These are phyloP conservation scores for Hymenotorrendiella dingleyae DNA, from an alignment of 2,329 filamentous ascomycete species.

Conservation along the genomic window DNA sequence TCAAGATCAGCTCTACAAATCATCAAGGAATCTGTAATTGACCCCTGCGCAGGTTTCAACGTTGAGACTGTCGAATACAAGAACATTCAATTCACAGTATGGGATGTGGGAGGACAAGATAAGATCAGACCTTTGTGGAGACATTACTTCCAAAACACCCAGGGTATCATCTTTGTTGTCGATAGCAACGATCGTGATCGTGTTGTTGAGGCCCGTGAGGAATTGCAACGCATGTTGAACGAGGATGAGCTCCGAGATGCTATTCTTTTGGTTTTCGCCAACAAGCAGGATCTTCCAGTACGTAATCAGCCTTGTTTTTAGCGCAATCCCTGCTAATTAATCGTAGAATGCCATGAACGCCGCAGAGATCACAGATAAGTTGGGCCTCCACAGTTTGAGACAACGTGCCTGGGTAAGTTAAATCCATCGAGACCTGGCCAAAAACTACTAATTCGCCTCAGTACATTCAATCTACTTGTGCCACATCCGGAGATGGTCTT, in stretches of 20 bases:
- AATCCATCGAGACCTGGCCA: slow-evolving; percentile 35
- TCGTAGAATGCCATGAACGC: slow-evolving; percentile 63
- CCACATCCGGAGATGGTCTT: slow-evolving; percentile 74
- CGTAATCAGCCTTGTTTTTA: slow-evolving; percentile 41
- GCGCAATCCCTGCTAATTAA: slow-evolving; percentile 5
- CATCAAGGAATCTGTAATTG: background rate
- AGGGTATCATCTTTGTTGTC: slow-evolving; percentile 97
- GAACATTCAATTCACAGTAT: slow-evolving; percentile 99
- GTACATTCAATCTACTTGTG: slow-evolving; percentile 53
- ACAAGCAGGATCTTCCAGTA: slow-evolving; percentile 93
- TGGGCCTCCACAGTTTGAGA: slow-evolving; percentile 71
- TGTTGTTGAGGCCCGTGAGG: slow-evolving; percentile 87
- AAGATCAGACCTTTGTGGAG: slow-evolving; percentile 97
- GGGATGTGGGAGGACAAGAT: slow-evolving; percentile 98
- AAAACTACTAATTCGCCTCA: background rate
- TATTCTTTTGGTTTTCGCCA: slow-evolving; percentile 89
- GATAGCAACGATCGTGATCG: slow-evolving; percentile 88
- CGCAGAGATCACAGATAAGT: slow-evolving; percentile 70
- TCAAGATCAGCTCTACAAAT: background rate
- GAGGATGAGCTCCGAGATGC: slow-evolving; percentile 98
- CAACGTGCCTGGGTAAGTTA: slow-evolving; percentile 80
- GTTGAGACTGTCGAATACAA: slow-evolving; percentile 98
- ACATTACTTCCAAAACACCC: slow-evolving; percentile 81
- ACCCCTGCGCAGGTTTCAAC: slow-evolving; percentile 63
- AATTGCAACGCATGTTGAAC: slow-evolving; percentile 95